Conservation (phyloP, 73 alveolate genomes). For the Urostyla sp. region DNA sequence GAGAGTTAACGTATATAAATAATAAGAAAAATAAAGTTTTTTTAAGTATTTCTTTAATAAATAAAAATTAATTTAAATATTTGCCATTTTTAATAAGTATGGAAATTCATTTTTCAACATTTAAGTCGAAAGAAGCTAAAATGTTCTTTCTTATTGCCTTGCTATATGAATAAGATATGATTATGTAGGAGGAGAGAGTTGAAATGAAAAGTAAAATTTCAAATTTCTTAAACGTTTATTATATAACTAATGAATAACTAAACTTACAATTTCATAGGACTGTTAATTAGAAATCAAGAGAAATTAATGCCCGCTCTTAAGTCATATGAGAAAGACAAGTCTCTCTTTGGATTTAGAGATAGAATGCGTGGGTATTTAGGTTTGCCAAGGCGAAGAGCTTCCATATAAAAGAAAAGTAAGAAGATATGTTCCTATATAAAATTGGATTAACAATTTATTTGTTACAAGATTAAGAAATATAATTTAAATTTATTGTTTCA, state of each 20-base stretch:
- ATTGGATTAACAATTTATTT: no score
- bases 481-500: no score
- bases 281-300: slow-evolving; percentile 6
- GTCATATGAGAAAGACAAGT: neutral
- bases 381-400: slow-evolving; percentile 21
- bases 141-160: neutral
- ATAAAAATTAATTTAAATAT: no score
- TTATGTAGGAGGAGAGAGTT: neutral
- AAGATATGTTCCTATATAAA: neutral
- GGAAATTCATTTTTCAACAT: no score
- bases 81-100: neutral
- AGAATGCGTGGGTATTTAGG: slow-evolving; percentile 44
- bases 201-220: slow-evolving; percentile 32
- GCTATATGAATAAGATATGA: slow-evolving; percentile 6
- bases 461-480: no score
- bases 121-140: neutral
- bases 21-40: no score
- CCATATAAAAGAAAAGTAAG: neutral
- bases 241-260: no score
- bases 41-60: no score
- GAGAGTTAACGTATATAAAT: neutral
- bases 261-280: neutral
- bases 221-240: neutral
- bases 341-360: slow-evolving; percentile 32
- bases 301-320: slow-evolving; percentile 35